A percentile compares a stretch with the other conserved stretches of the same genome.
These are phyloP conservation scores for Malus asiatica DNA, from an alignment of 306 rosid genomes.

Conservation along the genomic window DNA sequence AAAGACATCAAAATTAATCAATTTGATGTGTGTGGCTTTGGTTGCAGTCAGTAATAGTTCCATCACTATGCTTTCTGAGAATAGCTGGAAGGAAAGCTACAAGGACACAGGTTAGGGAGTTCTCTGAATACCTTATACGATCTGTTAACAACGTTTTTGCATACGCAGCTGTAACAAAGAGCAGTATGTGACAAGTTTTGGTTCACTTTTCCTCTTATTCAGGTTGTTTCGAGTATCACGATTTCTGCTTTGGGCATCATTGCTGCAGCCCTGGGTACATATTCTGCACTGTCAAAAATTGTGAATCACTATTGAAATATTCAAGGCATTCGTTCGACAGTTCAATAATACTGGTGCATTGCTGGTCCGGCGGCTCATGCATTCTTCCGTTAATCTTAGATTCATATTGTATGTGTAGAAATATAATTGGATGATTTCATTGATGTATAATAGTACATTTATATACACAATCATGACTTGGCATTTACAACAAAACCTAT, in stretches of 20 bases:
- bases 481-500: no score
- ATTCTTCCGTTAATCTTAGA: background rate
- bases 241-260: constrained; percentile 37
- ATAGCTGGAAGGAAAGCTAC: constrained; percentile 62
- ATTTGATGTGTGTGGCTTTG: constrained; percentile 15
- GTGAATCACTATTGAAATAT: constrained; percentile 15
- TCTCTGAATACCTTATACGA: background rate
- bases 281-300: constrained; percentile 43
- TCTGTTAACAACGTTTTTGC: no score
- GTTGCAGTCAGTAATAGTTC: constrained; percentile 56
- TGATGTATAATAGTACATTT: no score
- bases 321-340: background rate
- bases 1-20: background rate
- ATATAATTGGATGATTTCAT: no score
- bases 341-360: background rate
- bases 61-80: constrained; percentile 58
- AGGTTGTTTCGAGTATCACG: constrained; percentile 40
- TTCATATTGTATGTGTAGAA: no score
- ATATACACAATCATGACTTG: no score
- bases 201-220: background rate
- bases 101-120: constrained; percentile 36
- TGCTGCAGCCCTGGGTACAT: constrained; percentile 50
- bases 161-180: background rate
- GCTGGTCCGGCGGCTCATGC: background rate
- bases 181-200: background rate